A percentile compares a stretch with the other conserved stretches of the same genome.
These are phyloP conservation scores for Themeda triandra DNA, from an alignment of 176 grass and related monocot genomes.

Conservation along the genomic window DNA sequence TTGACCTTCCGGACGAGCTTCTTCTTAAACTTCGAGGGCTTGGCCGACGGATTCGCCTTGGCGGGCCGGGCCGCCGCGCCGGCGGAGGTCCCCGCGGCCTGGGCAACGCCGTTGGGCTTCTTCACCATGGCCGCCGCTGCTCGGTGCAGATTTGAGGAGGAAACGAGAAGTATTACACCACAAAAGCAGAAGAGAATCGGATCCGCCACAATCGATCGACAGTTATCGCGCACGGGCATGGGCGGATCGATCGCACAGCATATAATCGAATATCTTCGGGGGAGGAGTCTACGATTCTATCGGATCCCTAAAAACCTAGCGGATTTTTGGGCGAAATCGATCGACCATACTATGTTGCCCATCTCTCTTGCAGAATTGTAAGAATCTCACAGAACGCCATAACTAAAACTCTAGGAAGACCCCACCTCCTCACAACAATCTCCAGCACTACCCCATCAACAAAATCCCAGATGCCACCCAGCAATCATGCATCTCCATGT, in stretches of 20 bases:
- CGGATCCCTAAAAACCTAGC: too few relatives aligned
- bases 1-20: too few relatives aligned
- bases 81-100: constrained; percentile 6
- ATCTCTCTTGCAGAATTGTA: too few relatives aligned
- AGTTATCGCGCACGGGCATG: background rate
- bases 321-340: background rate
- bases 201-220: constrained; percentile 17
- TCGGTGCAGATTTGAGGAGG: background rate
- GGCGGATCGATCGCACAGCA: background rate
- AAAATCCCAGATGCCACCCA: too few relatives aligned
- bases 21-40: too few relatives aligned
- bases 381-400: too few relatives aligned
- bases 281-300: background rate
- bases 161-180: constrained; percentile 28
- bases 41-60: background rate
- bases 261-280: background rate
- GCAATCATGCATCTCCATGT: too few relatives aligned
- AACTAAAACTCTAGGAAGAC: too few relatives aligned
- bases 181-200: background rate
- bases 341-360: too few relatives aligned
- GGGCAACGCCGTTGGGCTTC: constrained; percentile 1
- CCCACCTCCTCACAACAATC: too few relatives aligned
- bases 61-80: background rate
- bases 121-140: constrained; percentile 19
- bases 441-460: too few relatives aligned